Percentiles rank a stretch among this genome's conserved stretches.
Conservation (phyloP, 2,329 filamentous ascomycete species). For the Fusarium nodosum region DNA sequence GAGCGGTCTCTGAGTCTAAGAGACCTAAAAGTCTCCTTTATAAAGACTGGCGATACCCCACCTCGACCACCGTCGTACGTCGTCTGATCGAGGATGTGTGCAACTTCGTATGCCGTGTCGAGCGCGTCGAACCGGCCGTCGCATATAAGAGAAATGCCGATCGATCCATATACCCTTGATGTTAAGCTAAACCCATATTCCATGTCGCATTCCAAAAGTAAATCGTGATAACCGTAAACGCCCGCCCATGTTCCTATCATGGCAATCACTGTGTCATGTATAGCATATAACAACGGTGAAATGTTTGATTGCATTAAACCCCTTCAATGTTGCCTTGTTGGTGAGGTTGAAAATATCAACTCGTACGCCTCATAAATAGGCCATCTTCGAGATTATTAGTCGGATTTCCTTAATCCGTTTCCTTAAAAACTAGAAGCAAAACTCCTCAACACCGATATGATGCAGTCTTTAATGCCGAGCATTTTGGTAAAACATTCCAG, state of each 20-base stretch:
- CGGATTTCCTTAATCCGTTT: conserved; percentile 30
- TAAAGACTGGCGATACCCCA: conserved; percentile 20
- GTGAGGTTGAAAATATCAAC: conserved; percentile 27
- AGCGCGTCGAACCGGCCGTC: conserved; percentile 33
- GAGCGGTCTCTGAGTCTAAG: conserved; percentile 50
- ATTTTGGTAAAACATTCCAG: conserved; percentile 41
- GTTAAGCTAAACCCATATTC: conserved; percentile 23
- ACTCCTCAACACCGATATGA: conserved; percentile 52
- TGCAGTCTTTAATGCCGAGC: conserved; percentile 52
- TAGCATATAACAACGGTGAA: conserved; percentile 25
- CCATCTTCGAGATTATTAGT: conserved; percentile 43
- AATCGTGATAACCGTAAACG: conserved; percentile 42
- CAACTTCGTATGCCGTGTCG: conserved; percentile 15
- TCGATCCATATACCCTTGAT: conserved; percentile 21
- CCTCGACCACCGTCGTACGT: conserved; percentile 14
- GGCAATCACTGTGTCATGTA: conserved; percentile 27
- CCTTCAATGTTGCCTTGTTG: conserved; percentile 27
- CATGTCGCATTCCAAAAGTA: conserved; percentile 31
- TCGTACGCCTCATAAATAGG: conserved; percentile 18
- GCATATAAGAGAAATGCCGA: conserved; percentile 22
- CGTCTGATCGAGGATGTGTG: conserved; percentile 16
- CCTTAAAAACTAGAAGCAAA: conserved; percentile 44
- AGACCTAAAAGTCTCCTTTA: conserved; percentile 44
- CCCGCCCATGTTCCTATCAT: conserved; percentile 29
- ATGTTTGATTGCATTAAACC: conserved; percentile 36